phyloP scores from a whole-genome alignment of 176 grass and related monocot genomes.

The Oryza brachyantha region DNA sequence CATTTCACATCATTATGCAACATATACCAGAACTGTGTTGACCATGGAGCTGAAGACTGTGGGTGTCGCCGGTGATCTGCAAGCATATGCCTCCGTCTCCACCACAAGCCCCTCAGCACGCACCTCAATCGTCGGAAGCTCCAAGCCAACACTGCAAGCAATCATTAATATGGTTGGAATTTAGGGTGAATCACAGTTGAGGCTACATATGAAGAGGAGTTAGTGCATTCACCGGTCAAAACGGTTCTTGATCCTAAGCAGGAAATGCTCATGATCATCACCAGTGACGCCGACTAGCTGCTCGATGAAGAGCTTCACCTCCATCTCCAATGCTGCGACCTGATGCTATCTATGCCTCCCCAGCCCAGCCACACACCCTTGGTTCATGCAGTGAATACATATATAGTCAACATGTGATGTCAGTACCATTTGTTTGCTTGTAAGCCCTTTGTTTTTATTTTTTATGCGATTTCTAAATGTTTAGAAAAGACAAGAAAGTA shows the following conservation, averaged over 20 bases:
- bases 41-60: conserved; percentile 38
- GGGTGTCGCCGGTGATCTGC: conserved; percentile 15
- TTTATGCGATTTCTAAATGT: no score
- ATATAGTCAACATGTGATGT: no score
- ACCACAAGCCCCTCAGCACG: conserved; percentile 41
- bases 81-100: conserved; percentile 38
- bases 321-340: not conserved
- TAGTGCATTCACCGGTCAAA: conserved; percentile 42
- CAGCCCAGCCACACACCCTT: no score
- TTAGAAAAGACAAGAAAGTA: not conserved
- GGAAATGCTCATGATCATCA: conserved; percentile 43
- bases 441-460: not conserved
- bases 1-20: no score
- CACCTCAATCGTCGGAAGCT: conserved; percentile 61
- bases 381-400: no score
- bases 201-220: not conserved
- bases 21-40: conserved; percentile 10
- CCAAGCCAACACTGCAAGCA: conserved; percentile 47
- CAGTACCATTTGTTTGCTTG: no score
- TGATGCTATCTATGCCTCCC: not conserved
- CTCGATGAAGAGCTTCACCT: conserved; percentile 34
- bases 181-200: not conserved
- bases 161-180: not conserved
- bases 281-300: conserved; percentile 33
- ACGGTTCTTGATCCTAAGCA: conserved; percentile 56